Base-by-base conservation (phyloP, 1,139 yeast genomes). In the Groenewaldozyma sp. region DNA sequence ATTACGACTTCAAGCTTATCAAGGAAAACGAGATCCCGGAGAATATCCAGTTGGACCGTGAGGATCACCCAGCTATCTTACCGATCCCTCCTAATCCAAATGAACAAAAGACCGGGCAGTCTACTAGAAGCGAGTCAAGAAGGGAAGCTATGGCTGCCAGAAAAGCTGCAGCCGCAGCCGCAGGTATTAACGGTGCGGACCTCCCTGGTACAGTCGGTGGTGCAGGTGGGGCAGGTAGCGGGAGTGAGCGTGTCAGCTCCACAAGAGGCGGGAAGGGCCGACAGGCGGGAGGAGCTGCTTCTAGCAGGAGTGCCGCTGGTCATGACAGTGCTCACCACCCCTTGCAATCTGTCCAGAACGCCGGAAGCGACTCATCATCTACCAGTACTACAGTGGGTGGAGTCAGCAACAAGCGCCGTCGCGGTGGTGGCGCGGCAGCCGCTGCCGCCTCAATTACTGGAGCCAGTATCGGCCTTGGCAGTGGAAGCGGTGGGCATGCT, bases 131-230 rank as follows among this genome's bases (percentile, higher is more conserved):
- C 54, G 97, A 87, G 63, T 74, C 84, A 37, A 70, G 96, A 50
- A 70, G 97, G 45, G 96, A 87, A 56, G 95, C 96, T 2, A 70
- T 88, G 55, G 95, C 95, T 2, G 95, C 95, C 2, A 78, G 74
- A 51, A 82, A 79, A 58, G 83, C 83, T 14, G 66, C 65, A 9
- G 20, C 35, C 17, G 27, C 41, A 27, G 37, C 34, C 34, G 31
- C 40, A 29, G n/a, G n/a, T n/a, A n/a, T n/a, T n/a, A n/a, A n/a
- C n/a, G n/a, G n/a, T n/a, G n/a, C n/a, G 44, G 38, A 41, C 43
- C 39, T 45, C 42, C 29, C 34, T 46, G 36, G 21, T 17, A 24
- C 32, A 6, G 20, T 24, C 17, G 36, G 22, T 4, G 35, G 38
- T 18, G 41, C 34, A 13, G 28, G 34, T 11, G 11, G 40, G 6